phyloP scores from a whole-genome alignment of 169 alveolate genomes.

The Perkinsus marinus region DNA sequence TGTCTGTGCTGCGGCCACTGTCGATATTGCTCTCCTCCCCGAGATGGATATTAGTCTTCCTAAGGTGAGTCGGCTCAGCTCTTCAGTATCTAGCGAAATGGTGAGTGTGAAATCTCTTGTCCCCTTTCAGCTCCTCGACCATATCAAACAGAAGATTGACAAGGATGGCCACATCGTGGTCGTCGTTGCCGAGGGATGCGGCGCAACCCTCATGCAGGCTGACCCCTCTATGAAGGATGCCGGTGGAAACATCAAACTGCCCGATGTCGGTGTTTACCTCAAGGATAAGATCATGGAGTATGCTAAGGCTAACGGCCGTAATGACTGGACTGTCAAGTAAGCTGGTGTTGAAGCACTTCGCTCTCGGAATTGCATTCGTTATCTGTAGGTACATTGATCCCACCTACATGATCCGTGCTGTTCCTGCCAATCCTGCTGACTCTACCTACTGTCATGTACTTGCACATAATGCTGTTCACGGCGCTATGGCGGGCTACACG shows the following conservation, averaged over 20 bases:
- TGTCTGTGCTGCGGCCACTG: background rate
- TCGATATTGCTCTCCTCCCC: background rate
- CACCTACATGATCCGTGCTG: slow-evolving; percentile 64
- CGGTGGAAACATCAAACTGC: background rate
- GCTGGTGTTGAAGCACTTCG: background rate
- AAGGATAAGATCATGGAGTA: background rate
- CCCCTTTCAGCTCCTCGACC: slow-evolving; percentile 3
- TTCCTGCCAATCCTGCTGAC: slow-evolving; percentile 63
- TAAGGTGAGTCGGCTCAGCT: background rate
- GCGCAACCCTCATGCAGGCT: slow-evolving; percentile 24
- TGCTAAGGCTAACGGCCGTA: background rate
- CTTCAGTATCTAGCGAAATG: background rate
- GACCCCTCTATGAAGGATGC: background rate
- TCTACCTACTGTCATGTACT: slow-evolving; percentile 54
- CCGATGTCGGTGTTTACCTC: background rate
- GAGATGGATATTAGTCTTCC: background rate
- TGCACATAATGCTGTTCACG: slow-evolving; percentile 64
- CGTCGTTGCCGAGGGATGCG: slow-evolving; percentile 80
- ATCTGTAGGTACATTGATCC: slow-evolving; percentile 68
- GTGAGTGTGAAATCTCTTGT: background rate
- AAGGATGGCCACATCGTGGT: slow-evolving; percentile 53
- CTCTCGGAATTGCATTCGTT: background rate
- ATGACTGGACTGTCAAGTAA: background rate
- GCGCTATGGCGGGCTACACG: slow-evolving; percentile 67
- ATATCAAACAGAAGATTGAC: slow-evolving; percentile 8